Evolutionary conservation across 2,329 filamentous ascomycete species (phyloP), one percentile per base, ranked within the genome.

Genomic region (Penicillium brevicompactum): DNA sequence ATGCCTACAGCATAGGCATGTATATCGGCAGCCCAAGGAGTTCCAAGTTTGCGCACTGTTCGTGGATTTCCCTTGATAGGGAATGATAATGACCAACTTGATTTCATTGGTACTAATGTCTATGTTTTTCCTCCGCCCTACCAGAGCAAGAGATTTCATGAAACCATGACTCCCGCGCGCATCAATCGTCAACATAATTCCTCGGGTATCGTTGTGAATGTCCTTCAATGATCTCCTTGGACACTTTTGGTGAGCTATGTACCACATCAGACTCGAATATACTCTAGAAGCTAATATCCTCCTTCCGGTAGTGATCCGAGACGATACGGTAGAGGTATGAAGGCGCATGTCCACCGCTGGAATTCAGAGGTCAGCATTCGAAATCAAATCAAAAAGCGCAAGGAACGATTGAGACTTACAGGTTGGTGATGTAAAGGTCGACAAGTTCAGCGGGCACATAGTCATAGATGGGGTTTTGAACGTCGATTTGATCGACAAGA

Each of bases 381-480:
- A 4, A 46, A 53, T 9, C 9, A 27, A 21, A n/a, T 27, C n/a
- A 22, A 16, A 24, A 11, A n/a, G 14, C n/a, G 37, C 27, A 6
- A 14, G 11, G 16, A 13, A 53, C 27, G 7, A 8, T 41, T 11
- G 41, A 49, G 38, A 81, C 85, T 80, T 78, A 89, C 84, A 92
- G 74, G 65, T 96, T 96, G 16, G 91, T 95, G 63, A 96, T 91
- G 71, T 77, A 77, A 47, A 77, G 73, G 58, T 77, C 67, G 22
- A 82, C 83, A 79, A 81, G 84, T 79, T 91, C 88, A 0, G 89
- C 84, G 8, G 89, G 86, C 14, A 97, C 86, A 69, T 92, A 91
- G 71, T 97, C 92, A 49, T 88, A 92, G 18, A 92, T 76, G 10
- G 90, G 90, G 67, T 89, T 92, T 61, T 87, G 85, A 9, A 96